A percentile compares a stretch with the other conserved stretches of the same genome.
These are phyloP conservation scores for Cyberlindnera bimundalis DNA, from an alignment of 805 yeast genomes.

Conservation along the genomic window DNA sequence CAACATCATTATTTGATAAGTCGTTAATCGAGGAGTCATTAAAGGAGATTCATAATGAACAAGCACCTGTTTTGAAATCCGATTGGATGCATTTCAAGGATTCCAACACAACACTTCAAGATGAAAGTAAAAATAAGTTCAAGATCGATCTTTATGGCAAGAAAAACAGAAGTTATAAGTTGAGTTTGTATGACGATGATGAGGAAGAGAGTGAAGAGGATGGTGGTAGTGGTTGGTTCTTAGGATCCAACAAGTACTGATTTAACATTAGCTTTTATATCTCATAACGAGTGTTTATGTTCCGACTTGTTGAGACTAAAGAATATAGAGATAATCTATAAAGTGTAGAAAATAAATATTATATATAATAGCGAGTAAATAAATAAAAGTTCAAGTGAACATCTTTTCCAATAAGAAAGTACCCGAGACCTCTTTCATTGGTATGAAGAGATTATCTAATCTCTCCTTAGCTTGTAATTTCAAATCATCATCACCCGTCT, in stretches of 20 bases:
- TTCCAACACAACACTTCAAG: not conserved
- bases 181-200: constrained; percentile 21
- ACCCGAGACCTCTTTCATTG: constrained; percentile 3
- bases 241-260: constrained; percentile 25
- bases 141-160: constrained; percentile 29
- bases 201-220: constrained; percentile 15
- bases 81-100: constrained; percentile 8
- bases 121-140: constrained; percentile 13
- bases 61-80: not conserved
- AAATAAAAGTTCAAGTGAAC: constrained; percentile 5
- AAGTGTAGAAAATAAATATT: no score
- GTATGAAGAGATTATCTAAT: constrained; percentile 10
- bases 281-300: constrained; percentile 3
- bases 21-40: constrained; percentile 24
- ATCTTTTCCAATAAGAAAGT: constrained; percentile 11
- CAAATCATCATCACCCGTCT: constrained; percentile 17
- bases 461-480: constrained; percentile 12
- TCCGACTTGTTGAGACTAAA: constrained; percentile 3
- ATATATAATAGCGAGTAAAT: not conserved
- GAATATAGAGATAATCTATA: no score
- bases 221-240: constrained; percentile 20
- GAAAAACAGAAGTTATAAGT: constrained; percentile 23
- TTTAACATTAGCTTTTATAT: not conserved
- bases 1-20: constrained; percentile 20
- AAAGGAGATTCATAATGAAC: constrained; percentile 12